phyloP scores from a whole-genome alignment of 495 filamentous ascomycete genomes.

The Aspergillus panamensis region DNA sequence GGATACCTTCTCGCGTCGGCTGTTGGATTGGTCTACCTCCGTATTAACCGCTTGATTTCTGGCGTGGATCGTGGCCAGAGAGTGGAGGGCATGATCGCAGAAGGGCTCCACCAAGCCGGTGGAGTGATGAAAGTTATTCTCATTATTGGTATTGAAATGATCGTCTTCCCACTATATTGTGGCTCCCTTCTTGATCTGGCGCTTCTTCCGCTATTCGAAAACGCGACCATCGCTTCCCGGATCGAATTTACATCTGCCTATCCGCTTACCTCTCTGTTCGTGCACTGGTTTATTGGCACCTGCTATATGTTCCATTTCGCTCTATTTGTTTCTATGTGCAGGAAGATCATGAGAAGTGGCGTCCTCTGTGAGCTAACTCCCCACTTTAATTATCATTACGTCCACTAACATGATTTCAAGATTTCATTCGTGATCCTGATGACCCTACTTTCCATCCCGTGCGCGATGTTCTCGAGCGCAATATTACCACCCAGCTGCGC shows the following conservation, averaged over 20 bases:
- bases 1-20: conserved; percentile 76
- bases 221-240: conserved; percentile 69
- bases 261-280: conserved; percentile 84
- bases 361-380: conserved; percentile 69
- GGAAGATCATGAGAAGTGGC: conserved; percentile 91
- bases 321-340: conserved; percentile 97
- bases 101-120: conserved; percentile 84
- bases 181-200: conserved; percentile 87
- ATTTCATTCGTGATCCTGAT: conserved; percentile 98
- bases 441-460: conserved; percentile 98
- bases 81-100: conserved; percentile 74
- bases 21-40: conserved; percentile 73
- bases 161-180: conserved; percentile 93
- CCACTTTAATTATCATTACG: not conserved
- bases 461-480: conserved; percentile 92
- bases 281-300: conserved; percentile 98
- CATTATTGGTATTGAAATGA: conserved; percentile 99
- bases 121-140: conserved; percentile 97
- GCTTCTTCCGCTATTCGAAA: conserved; percentile 80
- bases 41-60: conserved; percentile 61
- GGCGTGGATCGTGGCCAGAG: conserved; percentile 62
- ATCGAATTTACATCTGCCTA: conserved; percentile 69
- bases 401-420: conserved; percentile 35
- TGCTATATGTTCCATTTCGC: conserved; percentile 99
- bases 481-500: conserved; percentile 84